Evolutionary conservation across 345 rosid genomes (phyloP).

Genomic region (Trapa bicornis): DNA sequence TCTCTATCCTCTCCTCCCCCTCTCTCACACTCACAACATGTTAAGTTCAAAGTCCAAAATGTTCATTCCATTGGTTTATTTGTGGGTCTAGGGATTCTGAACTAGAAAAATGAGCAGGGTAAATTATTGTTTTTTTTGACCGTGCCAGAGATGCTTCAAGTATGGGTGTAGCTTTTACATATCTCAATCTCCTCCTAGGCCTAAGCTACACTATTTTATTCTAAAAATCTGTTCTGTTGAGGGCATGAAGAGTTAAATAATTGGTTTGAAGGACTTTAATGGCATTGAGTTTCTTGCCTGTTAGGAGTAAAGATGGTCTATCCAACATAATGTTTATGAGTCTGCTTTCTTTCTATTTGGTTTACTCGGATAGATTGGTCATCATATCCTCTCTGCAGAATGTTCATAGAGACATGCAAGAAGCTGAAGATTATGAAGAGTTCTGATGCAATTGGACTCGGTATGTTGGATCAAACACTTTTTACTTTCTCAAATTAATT

Average conservation of each 20-base stretch:
- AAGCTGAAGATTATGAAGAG: conserved; percentile 89
- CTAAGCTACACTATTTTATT: no score
- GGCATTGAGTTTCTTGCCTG: neutral
- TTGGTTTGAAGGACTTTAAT: neutral
- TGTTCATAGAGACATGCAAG: conserved; percentile 75
- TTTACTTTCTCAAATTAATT: neutral
- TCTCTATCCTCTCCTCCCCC: no score
- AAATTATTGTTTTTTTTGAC: neutral
- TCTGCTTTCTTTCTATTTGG: neutral
- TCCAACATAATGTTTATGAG: neutral
- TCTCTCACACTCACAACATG: neutral
- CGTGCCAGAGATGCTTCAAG: neutral
- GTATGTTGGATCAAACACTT: conserved; percentile 17
- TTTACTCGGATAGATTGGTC: neutral
- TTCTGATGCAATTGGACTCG: conserved; percentile 85
- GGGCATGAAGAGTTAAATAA: no score
- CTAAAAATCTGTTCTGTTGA: no score
- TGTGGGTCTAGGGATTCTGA: neutral
- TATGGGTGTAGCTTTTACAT: neutral
- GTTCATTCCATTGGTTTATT: neutral
- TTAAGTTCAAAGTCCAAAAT: neutral
- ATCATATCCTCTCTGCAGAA: conserved; percentile 27
- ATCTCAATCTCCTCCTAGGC: no score
- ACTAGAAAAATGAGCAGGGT: neutral
- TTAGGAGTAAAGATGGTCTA: neutral